phyloP scores from a whole-genome alignment of 2,329 filamentous ascomycete species.

The Phyllosticta citriasiana region DNA sequence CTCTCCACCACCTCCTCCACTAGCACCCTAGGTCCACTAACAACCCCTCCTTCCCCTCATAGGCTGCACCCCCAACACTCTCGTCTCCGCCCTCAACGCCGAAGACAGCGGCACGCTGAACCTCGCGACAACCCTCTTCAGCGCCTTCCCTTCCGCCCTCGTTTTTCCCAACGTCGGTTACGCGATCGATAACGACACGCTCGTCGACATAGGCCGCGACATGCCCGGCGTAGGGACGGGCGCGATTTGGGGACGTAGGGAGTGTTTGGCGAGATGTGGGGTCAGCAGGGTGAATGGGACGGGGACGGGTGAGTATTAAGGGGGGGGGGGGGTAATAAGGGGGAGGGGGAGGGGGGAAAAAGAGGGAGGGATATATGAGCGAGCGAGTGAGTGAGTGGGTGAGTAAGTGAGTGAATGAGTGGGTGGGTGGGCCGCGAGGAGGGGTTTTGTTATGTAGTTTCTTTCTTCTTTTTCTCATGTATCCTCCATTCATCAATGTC shows the following conservation, averaged over 20 bases:
- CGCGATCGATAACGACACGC: conserved; percentile 22
- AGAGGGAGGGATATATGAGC: background rate
- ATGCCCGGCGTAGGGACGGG: conserved; percentile 35
- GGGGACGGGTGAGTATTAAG: background rate
- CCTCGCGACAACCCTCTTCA: conserved; percentile 35
- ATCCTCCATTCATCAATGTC: too few species aligned
- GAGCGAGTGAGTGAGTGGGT: too few species aligned
- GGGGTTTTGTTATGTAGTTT: too few species aligned
- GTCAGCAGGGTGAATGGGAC: background rate
- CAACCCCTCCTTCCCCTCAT: too few species aligned
- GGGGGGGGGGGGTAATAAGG: too few species aligned
- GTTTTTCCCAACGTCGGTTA: conserved; percentile 36
- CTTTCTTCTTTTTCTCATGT: too few species aligned
- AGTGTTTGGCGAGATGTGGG: conserved; percentile 30
- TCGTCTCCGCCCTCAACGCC: conserved; percentile 40
- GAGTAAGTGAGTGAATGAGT: too few species aligned
- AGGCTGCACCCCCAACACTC: conserved; percentile 40
- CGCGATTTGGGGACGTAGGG: conserved; percentile 30
- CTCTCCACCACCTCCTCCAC: too few species aligned
- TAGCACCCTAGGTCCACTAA: too few species aligned
- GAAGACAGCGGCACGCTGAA: conserved; percentile 43
- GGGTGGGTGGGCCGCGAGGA: too few species aligned
- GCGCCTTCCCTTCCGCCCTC: conserved; percentile 28
- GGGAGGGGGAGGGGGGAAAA: too few species aligned
- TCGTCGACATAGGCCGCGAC: conserved; percentile 21